Percentiles rank a stretch among this genome's conserved stretches.
These are phyloP conservation scores for Fusarium gaditjirri DNA, from an alignment of 2,329 filamentous ascomycete genomes.

Conservation along the genomic window DNA sequence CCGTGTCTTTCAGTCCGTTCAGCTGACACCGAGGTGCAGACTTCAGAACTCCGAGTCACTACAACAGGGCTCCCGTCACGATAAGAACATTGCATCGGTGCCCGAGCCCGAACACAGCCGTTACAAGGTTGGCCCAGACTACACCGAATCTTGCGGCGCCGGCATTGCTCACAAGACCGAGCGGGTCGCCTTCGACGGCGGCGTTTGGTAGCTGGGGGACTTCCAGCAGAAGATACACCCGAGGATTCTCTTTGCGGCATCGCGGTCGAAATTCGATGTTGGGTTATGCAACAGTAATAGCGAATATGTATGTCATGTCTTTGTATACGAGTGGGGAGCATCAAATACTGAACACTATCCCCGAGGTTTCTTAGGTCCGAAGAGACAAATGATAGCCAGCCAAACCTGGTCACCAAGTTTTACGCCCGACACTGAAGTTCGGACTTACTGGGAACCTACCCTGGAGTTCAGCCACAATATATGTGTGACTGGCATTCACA, in stretches of 20 bases:
- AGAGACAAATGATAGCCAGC: not conserved
- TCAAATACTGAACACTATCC: conserved; percentile 28
- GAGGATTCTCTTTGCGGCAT: conserved; percentile 7
- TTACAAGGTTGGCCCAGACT: conserved; percentile 38
- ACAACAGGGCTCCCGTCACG: conserved; percentile 29
- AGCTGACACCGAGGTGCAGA: not conserved
- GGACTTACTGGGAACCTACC: conserved; percentile 53
- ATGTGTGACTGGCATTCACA: not conserved
- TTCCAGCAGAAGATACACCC: conserved; percentile 1
- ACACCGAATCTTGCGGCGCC: conserved; percentile 42
- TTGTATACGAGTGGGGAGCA: conserved; percentile 23
- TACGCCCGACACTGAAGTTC: conserved; percentile 26
- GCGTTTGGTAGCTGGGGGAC: conserved; percentile 30
- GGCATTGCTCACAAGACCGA: conserved; percentile 43
- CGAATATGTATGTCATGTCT: not conserved
- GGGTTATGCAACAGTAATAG: not conserved
- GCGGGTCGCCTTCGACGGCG: conserved; percentile 42
- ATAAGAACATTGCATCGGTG: conserved; percentile 41
- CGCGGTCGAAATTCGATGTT: not conserved
- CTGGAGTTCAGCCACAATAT: conserved; percentile 54
- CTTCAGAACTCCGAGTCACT: not conserved
- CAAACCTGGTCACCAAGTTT: conserved; percentile 8
- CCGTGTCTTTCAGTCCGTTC: conserved; percentile 6
- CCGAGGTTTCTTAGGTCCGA: conserved; percentile 26
- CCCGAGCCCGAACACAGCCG: conserved; percentile 40